Evolutionary conservation across 768 basidiomycete species (phyloP).

Genomic region (Cystofilobasidium capitatum): DNA sequence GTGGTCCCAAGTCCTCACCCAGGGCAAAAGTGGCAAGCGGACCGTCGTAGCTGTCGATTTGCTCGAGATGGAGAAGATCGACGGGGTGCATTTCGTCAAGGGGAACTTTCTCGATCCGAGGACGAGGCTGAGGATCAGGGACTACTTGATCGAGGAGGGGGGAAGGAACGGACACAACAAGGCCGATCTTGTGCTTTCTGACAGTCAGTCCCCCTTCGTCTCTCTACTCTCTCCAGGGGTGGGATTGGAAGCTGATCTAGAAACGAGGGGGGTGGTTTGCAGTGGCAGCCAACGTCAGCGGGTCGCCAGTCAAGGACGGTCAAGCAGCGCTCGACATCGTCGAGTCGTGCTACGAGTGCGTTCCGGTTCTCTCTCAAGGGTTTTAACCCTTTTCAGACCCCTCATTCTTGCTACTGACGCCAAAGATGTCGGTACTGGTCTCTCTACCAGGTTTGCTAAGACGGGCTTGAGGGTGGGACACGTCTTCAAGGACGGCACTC

Average conservation of each 20-base stretch:
- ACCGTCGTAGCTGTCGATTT: conserved; percentile 72
- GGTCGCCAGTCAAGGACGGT: conserved; percentile 57
- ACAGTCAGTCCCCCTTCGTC: conserved; percentile 2
- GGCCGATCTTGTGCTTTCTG: conserved; percentile 15
- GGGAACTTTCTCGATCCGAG: conserved; percentile 61
- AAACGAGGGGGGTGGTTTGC: conserved; percentile 90
- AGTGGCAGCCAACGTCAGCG: conserved; percentile 59
- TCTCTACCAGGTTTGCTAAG: neutral
- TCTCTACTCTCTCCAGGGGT: neutral
- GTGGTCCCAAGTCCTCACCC: conserved; percentile 78
- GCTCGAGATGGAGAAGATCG: conserved; percentile 59
- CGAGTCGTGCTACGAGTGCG: conserved; percentile 55
- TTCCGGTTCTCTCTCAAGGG: conserved; percentile 41
- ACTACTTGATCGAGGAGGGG: conserved; percentile 2
- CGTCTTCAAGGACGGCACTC: conserved; percentile 17
- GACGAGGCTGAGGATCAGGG: conserved; percentile 3
- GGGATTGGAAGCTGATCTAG: conserved; percentile 54
- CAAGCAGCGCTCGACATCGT: conserved; percentile 64
- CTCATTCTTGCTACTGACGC: conserved; percentile 46
- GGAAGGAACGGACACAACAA: conserved; percentile 24
- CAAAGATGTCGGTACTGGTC: conserved; percentile 41
- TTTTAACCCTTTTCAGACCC: conserved; percentile 29
- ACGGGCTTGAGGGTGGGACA: conserved; percentile 5
- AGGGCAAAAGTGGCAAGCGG: conserved; percentile 37
- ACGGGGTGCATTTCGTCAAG: conserved; percentile 61